Conservation (phyloP, 2,329 filamentous ascomycete genomes). For the Fusarium hainanense region DNA sequence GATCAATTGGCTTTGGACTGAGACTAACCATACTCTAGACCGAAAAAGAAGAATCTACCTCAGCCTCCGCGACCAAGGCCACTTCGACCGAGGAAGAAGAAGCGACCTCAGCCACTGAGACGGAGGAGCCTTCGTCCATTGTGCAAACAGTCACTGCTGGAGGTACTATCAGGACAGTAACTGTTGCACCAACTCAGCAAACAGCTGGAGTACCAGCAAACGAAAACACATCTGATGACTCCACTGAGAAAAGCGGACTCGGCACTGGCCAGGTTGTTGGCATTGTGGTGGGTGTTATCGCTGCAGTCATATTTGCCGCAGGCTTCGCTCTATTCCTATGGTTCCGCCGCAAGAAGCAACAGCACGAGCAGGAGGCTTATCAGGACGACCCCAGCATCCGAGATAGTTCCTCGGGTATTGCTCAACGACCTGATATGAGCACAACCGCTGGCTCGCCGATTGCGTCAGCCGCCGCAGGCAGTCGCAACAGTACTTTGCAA, state of each 20-base stretch:
- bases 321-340: slow-evolving; percentile 56
- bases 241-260: slow-evolving; percentile 47
- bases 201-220: slow-evolving; percentile 36
- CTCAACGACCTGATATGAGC: slow-evolving; percentile 58
- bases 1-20: slow-evolving; percentile 5
- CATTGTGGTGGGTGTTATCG: slow-evolving; percentile 64
- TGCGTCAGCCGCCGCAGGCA: slow-evolving; percentile 53
- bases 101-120: slow-evolving; percentile 37
- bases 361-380: slow-evolving; percentile 56
- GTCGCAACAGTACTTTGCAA: slow-evolving; percentile 65
- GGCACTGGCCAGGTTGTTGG: slow-evolving; percentile 63
- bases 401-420: slow-evolving; percentile 63
- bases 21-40: slow-evolving; percentile 37
- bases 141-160: slow-evolving; percentile 66
- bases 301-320: slow-evolving; percentile 54
- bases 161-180: slow-evolving; percentile 66
- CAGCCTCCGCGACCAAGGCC: background rate
- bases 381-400: slow-evolving; percentile 60
- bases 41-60: slow-evolving; percentile 34
- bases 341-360: slow-evolving; percentile 58
- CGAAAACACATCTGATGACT: slow-evolving; percentile 26
- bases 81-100: slow-evolving; percentile 8
- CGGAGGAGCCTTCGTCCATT: slow-evolving; percentile 38
- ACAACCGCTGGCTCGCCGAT: slow-evolving; percentile 46
- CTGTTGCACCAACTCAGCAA: slow-evolving; percentile 58